A percentile compares a stretch with the other conserved stretches of the same genome.
Evolutionary conservation across 352 stramenopile genomes (phyloP).

Genomic region (Pythium myriotylum): DNA sequence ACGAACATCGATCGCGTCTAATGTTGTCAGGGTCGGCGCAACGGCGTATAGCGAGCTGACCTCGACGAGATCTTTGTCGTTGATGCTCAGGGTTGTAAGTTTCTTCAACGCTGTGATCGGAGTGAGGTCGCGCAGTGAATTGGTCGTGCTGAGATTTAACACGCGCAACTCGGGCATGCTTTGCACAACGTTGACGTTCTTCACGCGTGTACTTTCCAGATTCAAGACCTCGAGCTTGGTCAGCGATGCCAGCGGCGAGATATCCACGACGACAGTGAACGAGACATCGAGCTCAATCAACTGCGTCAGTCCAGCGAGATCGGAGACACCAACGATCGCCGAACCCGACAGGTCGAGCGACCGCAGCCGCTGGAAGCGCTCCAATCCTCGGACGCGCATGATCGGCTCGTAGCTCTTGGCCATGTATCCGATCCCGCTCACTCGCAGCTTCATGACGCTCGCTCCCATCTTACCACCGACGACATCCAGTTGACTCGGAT

Average conservation of each 20-base stretch:
- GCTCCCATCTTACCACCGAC: neutral
- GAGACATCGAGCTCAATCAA: conserved; percentile 14
- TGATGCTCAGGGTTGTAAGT: conserved; percentile 17
- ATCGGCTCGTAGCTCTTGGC: conserved; percentile 11
- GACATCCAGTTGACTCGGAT: conserved; percentile 1
- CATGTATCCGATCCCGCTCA: conserved; percentile 13
- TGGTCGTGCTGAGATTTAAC: conserved; percentile 20
- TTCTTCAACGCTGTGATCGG: conserved; percentile 13
- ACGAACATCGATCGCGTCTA: conserved; percentile 19
- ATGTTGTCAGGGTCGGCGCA: conserved; percentile 4
- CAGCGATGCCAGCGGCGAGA: conserved; percentile 13
- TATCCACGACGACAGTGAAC: conserved; percentile 19
- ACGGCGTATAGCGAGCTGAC: conserved; percentile 11
- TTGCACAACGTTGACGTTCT: conserved; percentile 13
- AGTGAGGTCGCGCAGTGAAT: conserved; percentile 1
- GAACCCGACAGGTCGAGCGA: conserved; percentile 21
- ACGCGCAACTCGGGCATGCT: conserved; percentile 18
- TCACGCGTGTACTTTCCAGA: conserved; percentile 20
- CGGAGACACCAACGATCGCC: conserved; percentile 12
- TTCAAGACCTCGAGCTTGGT: conserved; percentile 15
- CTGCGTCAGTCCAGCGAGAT: conserved; percentile 7
- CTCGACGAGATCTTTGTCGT: conserved; percentile 20
- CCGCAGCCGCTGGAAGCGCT: conserved; percentile 1
- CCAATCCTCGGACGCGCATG: neutral
- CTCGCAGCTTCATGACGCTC: neutral